Evolutionary conservation across 2,329 filamentous ascomycete species (phyloP).

Genomic region (Botrytis sinoallii): DNA sequence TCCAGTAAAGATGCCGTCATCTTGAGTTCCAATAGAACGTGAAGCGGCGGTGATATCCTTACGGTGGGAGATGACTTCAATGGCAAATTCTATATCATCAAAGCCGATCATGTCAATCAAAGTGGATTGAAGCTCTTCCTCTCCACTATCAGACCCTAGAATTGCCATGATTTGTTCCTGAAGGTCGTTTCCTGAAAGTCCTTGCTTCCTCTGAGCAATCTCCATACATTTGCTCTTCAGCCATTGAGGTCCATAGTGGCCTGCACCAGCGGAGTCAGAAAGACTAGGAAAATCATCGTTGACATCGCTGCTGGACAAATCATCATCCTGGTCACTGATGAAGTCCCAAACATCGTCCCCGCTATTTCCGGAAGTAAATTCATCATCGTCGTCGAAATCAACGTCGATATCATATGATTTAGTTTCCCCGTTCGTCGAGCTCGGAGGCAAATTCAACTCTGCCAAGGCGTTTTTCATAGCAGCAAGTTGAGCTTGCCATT

Average conservation of each 20-base stretch:
- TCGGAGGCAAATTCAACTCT: conserved; percentile 55
- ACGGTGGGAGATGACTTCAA: conserved; percentile 80
- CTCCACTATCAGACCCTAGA: conserved; percentile 62
- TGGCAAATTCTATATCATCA: conserved; percentile 88
- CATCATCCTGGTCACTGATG: conserved; percentile 71
- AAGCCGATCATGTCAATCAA: conserved; percentile 90
- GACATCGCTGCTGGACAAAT: conserved; percentile 63
- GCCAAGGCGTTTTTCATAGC: conserved; percentile 85
- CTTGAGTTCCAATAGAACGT: conserved; percentile 35
- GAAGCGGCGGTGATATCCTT: conserved; percentile 58
- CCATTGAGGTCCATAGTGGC: conserved; percentile 63
- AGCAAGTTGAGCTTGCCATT: conserved; percentile 83
- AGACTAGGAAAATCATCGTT: conserved; percentile 44
- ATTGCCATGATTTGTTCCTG: conserved; percentile 74
- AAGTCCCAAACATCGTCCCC: conserved; percentile 91
- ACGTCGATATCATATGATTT: conserved; percentile 55
- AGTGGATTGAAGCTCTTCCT: conserved; percentile 87
- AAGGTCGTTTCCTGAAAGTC: conserved; percentile 66
- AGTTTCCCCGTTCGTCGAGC: conserved; percentile 42
- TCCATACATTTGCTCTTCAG: conserved; percentile 63
- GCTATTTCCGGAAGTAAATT: conserved; percentile 52
- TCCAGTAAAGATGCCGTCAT: conserved; percentile 45
- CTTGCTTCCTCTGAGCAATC: conserved; percentile 63
- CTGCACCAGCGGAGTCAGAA: conserved; percentile 28
- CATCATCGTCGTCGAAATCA: conserved; percentile 63